Evolutionary conservation across 2,329 filamentous ascomycete genomes (phyloP).

Genomic region (Colletotrichum sojae): DNA sequence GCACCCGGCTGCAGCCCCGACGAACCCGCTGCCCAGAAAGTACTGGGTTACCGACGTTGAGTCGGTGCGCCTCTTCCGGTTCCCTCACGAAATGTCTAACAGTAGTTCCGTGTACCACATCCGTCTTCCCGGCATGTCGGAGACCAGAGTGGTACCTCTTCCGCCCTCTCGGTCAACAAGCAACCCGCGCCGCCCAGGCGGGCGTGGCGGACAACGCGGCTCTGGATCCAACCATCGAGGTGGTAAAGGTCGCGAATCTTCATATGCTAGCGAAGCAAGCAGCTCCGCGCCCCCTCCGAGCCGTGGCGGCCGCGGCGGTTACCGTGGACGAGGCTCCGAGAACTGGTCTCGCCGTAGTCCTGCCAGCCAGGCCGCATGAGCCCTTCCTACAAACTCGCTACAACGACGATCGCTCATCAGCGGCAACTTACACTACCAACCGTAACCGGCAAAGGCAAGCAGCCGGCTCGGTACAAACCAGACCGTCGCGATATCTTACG

Average conservation of each 20-base stretch:
- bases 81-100: constrained; percentile 44
- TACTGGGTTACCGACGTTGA: constrained; percentile 62
- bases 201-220: constrained; percentile 41
- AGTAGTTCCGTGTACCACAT: constrained; percentile 48
- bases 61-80: constrained; percentile 45
- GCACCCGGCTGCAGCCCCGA: constrained; percentile 68
- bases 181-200: constrained; percentile 49
- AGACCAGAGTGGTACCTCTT: constrained; percentile 55
- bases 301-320: constrained; percentile 56
- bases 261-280: constrained; percentile 37
- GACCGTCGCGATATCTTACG: constrained; percentile 10
- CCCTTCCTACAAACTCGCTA: not conserved
- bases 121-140: constrained; percentile 58
- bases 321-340: constrained; percentile 57
- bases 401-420: not conserved
- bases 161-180: constrained; percentile 51
- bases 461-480: constrained; percentile 15
- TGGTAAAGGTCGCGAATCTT: constrained; percentile 39
- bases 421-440: constrained; percentile 16
- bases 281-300: constrained; percentile 44
- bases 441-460: constrained; percentile 17
- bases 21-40: constrained; percentile 68
- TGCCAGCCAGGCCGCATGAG: constrained; percentile 37
- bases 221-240: constrained; percentile 43
- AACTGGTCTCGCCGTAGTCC: constrained; percentile 55